Evolutionary conservation across 345 rosid species (phyloP).

Genomic region (Rhodamnia argentea): DNA sequence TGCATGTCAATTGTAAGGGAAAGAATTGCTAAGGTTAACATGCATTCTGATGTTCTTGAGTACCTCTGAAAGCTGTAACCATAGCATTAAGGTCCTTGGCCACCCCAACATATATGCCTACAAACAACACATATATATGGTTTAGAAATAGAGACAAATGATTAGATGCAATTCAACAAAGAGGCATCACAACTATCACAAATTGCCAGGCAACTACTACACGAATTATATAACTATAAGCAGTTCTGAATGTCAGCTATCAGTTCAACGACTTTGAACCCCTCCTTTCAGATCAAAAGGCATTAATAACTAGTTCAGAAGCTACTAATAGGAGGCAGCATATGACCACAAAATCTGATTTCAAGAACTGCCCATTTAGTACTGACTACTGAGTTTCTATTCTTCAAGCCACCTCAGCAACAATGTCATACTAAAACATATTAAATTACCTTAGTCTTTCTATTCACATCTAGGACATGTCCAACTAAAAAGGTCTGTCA

Average conservation of each 20-base stretch:
- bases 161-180: neutral
- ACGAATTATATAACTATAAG: too few relatives aligned
- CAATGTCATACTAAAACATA: neutral
- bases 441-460: constrained; percentile 42
- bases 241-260: too few relatives aligned
- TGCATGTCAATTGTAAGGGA: too few relatives aligned
- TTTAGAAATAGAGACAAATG: neutral
- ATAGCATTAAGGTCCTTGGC: too few relatives aligned
- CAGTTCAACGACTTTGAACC: constrained; percentile 41
- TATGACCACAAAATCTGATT: neutral
- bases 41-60: too few relatives aligned
- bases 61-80: too few relatives aligned
- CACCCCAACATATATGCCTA: neutral
- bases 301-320: neutral
- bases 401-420: neutral
- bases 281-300: constrained; percentile 27
- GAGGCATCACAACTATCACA: neutral
- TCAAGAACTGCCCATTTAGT: neutral
- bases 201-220: too few relatives aligned
- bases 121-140: neutral
- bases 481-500: constrained; percentile 69
- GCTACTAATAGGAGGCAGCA: neutral
- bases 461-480: constrained; percentile 70
- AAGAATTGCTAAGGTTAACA: too few relatives aligned
- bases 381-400: too few relatives aligned